phyloP scores from a whole-genome alignment of 1,284 basidiomycete genomes.

The Puccinia sorghi region DNA sequence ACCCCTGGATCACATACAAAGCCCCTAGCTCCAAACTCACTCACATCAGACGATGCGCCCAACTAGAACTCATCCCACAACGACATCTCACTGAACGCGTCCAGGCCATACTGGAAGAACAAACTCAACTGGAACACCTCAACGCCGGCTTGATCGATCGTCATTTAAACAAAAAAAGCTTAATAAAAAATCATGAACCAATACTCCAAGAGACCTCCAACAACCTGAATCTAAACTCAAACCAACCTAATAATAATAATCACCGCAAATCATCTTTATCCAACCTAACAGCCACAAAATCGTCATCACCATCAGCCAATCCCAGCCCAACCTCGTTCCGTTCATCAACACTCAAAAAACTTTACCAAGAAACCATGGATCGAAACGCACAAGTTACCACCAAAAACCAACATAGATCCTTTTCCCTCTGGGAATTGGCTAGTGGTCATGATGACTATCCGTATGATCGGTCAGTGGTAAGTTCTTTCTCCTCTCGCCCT shows the following conservation, averaged over 20 bases:
- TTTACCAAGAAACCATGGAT: neutral
- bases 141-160: constrained; percentile 9
- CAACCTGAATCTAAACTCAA: neutral
- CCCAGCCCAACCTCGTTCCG: neutral
- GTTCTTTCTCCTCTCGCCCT: neutral
- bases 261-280: neutral
- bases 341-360: neutral
- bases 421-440: constrained; percentile 26
- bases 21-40: constrained; percentile 28
- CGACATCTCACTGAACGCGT: neutral
- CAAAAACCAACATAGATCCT: neutral
- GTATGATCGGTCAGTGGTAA: constrained; percentile 46
- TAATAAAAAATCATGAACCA: no score
- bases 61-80: neutral
- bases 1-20: constrained; percentile 36
- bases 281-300: neutral
- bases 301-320: neutral
- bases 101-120: constrained; percentile 17
- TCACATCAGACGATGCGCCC: constrained; percentile 34
- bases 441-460: constrained; percentile 25
- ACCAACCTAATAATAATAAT: no score
- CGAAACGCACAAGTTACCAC: constrained; percentile 22
- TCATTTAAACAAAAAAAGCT: neutral
- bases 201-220: neutral
- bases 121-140: neutral